These are phyloP conservation scores for Aspergillus candidus DNA, from an alignment of 2,329 filamentous ascomycete genomes.

Conservation along the genomic window DNA sequence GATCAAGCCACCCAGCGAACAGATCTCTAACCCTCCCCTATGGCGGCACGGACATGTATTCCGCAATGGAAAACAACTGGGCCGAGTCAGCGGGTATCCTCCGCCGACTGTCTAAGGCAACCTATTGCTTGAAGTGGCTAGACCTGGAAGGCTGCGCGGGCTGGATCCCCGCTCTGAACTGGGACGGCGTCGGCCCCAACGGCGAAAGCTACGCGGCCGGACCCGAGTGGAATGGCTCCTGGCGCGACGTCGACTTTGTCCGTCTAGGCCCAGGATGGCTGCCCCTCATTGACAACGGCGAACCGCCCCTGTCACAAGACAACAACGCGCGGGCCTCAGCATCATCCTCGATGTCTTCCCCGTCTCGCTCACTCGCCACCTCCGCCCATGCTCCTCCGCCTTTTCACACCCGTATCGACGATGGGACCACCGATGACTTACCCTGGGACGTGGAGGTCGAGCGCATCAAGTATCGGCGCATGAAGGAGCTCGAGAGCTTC, in stretches of 20 bases:
- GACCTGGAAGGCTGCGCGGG: slow-evolving; percentile 55
- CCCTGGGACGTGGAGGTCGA: slow-evolving; percentile 31
- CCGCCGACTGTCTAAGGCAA: slow-evolving; percentile 49
- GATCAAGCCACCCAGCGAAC: slow-evolving; percentile 36
- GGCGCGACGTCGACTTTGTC: slow-evolving; percentile 41
- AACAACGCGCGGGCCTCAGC: background rate
- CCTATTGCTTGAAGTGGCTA: slow-evolving; percentile 56
- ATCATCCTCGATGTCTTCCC: background rate
- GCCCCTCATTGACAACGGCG: slow-evolving; percentile 18
- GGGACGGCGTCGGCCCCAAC: slow-evolving; percentile 28
- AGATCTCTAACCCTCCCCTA: slow-evolving; percentile 41
- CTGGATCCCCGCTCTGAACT: slow-evolving; percentile 51
- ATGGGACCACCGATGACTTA: slow-evolving; percentile 4
- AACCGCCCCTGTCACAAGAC: background rate
- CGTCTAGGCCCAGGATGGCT: slow-evolving; percentile 39
- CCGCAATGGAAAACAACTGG: slow-evolving; percentile 49
- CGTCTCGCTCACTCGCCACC: slow-evolving; percentile 12
- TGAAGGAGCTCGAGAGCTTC: slow-evolving; percentile 28
- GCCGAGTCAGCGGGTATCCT: slow-evolving; percentile 52
- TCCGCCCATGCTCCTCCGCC: slow-evolving; percentile 20
- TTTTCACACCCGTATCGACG: background rate
- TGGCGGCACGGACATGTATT: slow-evolving; percentile 50
- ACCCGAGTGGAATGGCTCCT: slow-evolving; percentile 43
- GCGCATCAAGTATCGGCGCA: slow-evolving; percentile 24
- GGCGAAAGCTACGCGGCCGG: slow-evolving; percentile 25